A percentile compares a stretch with the other conserved stretches of the same genome.
Evolutionary conservation across 129 eudicot species (phyloP).

Genomic region (Flaveria linearis): DNA sequence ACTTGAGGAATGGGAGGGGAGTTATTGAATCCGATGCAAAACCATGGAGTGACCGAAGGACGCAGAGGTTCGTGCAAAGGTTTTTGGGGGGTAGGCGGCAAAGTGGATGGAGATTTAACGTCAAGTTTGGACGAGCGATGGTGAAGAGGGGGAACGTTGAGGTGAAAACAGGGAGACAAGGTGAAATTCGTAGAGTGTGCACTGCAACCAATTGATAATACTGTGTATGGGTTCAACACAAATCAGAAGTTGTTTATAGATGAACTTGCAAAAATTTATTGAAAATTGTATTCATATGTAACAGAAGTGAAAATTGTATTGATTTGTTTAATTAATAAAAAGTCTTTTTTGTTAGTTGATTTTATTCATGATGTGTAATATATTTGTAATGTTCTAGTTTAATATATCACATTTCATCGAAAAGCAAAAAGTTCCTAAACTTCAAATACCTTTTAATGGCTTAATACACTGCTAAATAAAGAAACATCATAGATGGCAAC

Average conservation of each 20-base stretch:
- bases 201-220: conserved; percentile 46
- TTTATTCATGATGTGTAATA: no score
- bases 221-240: not conserved
- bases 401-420: no score
- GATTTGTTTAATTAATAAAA: not conserved
- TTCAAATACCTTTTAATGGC: no score
- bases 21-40: conserved; percentile 63
- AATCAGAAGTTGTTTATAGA: not conserved
- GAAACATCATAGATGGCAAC: no score
- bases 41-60: conserved; percentile 48
- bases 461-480: no score
- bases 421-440: no score
- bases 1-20: conserved; percentile 53
- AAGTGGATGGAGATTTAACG: conserved; percentile 41
- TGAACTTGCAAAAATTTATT: not conserved
- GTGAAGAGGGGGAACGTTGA: conserved; percentile 61
- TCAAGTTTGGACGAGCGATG: conserved; percentile 69
- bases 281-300: not conserved
- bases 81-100: conserved; percentile 45
- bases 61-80: conserved; percentile 48
- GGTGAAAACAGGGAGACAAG: conserved; percentile 54
- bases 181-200: conserved; percentile 71
- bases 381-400: no score
- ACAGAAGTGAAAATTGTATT: not conserved
- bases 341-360: not conserved